Evolutionary conservation across 352 stramenopile species (phyloP), one percentile per base, ranked within the genome.

Genomic region (Ophiocytium majus): DNA sequence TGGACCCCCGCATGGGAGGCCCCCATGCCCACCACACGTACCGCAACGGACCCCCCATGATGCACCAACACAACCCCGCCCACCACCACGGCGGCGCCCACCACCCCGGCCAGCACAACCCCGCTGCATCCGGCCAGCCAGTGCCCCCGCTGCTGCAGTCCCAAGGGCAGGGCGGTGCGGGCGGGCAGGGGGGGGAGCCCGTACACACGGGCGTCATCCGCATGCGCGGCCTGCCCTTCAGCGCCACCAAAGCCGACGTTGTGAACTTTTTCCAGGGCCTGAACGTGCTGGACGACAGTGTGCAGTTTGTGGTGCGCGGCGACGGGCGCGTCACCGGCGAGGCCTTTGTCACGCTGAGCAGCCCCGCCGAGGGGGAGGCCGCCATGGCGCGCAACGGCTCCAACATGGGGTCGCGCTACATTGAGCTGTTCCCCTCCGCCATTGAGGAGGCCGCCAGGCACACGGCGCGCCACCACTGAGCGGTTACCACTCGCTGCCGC

Each of bases 391-490:
- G 71, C 23, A 88, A 89, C 79, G 66, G 92, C 90, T 32, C 93
- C 92, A 92, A 88, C 10, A 93, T 95, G 88, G 92, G 92, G 28
- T 92, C 85, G 80, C 89, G 92, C 35, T 94, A 95, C 87, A 92
- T 95, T 81, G 92, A 95, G 86, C 88, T 95, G 31, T 95, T 95
- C 88, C 91, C 93, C 23, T 94, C 91, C 79, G 93, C 93, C 85
- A 93, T 92, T 83, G 92, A 95, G 49, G 92, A 95, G 86, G 82
- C 83, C 50, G 81, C 82, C 28, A 35, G 86, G 63, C 85, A 88
- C 81, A 88, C 64, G 1, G 0, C 81, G 32, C 64, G 81, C 14
- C 81, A 84, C 19, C 75, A 50, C 43, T 57, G 43, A 57, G n/a
- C n/a, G n/a, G n/a, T n/a, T n/a, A n/a, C n/a, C n/a, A n/a, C n/a